These are phyloP conservation scores for Vigna angularis DNA, from an alignment of 306 rosid species.

Conservation along the genomic window DNA sequence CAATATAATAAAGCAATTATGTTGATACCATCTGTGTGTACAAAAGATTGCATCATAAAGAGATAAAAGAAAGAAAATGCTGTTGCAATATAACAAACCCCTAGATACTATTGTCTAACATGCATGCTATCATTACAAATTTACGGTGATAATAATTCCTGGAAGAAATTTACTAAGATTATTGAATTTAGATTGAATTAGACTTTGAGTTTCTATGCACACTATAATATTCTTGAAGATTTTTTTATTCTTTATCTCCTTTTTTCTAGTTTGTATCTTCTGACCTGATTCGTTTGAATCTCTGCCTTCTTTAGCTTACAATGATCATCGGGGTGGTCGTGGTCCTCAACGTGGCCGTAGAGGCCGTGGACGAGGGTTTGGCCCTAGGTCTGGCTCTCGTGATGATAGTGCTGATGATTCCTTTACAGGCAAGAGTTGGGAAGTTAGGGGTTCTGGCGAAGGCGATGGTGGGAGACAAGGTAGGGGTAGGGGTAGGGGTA, in stretches of 20 bases:
- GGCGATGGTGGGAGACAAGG: slow-evolving; percentile 33
- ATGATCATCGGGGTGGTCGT: slow-evolving; percentile 25
- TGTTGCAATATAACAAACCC: too few relatives aligned
- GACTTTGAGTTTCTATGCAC: slow-evolving; percentile 16
- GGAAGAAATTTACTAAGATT: neutral
- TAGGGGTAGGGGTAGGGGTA: neutral
- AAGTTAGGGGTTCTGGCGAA: slow-evolving; percentile 29
- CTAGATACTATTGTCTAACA: slow-evolving; percentile 5
- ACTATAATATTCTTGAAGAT: neutral
- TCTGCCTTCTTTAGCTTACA: slow-evolving; percentile 39
- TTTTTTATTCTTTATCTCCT: neutral
- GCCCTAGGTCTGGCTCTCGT: slow-evolving; percentile 19
- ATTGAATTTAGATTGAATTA: slow-evolving; percentile 9
- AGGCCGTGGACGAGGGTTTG: slow-evolving; percentile 22
- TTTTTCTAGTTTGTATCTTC: slow-evolving; percentile 35
- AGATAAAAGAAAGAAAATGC: too few relatives aligned
- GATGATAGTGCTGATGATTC: neutral
- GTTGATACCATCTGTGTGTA: too few relatives aligned
- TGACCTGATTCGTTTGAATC: slow-evolving; percentile 32
- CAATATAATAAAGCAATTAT: too few relatives aligned
- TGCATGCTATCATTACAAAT: neutral
- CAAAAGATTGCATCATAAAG: too few relatives aligned
- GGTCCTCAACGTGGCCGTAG: neutral
- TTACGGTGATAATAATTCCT: neutral
- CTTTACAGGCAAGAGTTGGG: slow-evolving; percentile 32